Evolutionary conservation across 345 rosid genomes (phyloP).

Genomic region (Triadica sebifera): DNA sequence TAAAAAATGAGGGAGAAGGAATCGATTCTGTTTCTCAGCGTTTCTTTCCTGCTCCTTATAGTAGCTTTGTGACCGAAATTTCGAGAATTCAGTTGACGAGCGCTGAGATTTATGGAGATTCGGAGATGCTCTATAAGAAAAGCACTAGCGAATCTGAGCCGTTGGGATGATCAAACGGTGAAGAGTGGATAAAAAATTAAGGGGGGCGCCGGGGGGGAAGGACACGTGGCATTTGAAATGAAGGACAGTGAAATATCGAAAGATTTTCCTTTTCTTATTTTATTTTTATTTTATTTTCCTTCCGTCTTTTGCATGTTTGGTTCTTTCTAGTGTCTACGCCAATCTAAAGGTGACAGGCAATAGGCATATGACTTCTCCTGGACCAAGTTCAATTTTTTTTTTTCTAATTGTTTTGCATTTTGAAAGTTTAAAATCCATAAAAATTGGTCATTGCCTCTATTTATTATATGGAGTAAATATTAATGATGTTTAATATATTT

Average conservation of each 20-base stretch:
- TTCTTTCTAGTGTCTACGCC: too few relatives aligned
- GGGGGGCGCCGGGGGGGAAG: neutral
- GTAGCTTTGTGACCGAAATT: conserved; percentile 6
- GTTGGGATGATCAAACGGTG: conserved; percentile 4
- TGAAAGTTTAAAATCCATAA: too few relatives aligned
- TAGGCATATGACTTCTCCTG: too few relatives aligned
- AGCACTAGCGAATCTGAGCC: neutral
- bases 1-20: neutral
- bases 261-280: neutral
- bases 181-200: neutral
- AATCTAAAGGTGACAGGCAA: too few relatives aligned
- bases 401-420: too few relatives aligned
- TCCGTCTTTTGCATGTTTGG: too few relatives aligned
- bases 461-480: too few relatives aligned
- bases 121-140: neutral
- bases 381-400: too few relatives aligned
- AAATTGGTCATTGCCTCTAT: too few relatives aligned
- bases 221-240: conserved; percentile 47
- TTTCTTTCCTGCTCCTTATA: neutral
- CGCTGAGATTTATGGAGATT: conserved; percentile 2
- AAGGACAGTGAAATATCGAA: neutral
- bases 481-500: too few relatives aligned
- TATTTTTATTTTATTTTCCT: neutral
- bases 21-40: neutral
- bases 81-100: neutral